Conservation (phyloP, 345 rosid species). For the Durio zibethinus region DNA sequence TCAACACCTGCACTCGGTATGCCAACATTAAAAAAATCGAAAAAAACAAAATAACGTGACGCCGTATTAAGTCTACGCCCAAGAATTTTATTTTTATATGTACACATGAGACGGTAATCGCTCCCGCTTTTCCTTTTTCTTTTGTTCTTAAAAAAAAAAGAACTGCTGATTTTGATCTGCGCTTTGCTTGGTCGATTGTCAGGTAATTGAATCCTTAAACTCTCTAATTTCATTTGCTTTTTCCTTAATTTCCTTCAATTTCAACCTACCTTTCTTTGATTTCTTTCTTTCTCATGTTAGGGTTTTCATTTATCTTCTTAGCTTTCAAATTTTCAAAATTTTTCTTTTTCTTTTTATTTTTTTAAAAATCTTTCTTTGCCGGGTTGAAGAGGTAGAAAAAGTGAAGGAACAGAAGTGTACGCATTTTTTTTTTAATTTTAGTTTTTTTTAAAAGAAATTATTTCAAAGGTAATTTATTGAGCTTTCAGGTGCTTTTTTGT, state of each 20-base stretch:
- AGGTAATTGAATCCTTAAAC: conserved; percentile 23
- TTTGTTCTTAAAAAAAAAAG: not conserved
- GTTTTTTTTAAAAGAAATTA: no score
- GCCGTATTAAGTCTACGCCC: not conserved
- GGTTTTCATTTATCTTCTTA: not conserved
- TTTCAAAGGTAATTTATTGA: not conserved
- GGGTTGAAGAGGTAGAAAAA: not conserved
- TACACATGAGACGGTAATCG: not conserved
- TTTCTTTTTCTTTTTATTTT: not conserved
- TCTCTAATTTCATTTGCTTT: conserved; percentile 2
- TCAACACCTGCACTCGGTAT: not conserved
- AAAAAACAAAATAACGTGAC: not conserved
- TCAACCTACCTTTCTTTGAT: not conserved
- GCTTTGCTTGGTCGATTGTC: conserved; percentile 24
- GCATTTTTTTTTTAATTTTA: not conserved
- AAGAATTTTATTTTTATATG: not conserved
- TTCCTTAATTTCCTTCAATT: conserved; percentile 15
- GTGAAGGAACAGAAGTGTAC: not conserved
- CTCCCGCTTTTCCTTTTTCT: conserved; percentile 16
- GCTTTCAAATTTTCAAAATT: not conserved
- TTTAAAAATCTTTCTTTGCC: not conserved
- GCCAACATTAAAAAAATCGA: not conserved
- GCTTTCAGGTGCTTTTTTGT: not conserved
- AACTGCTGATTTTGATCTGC: conserved; percentile 22
- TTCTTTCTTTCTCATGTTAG: not conserved